Conservation (phyloP, 202 grass and related monocot genomes). For the Alloteropsis angusta region DNA sequence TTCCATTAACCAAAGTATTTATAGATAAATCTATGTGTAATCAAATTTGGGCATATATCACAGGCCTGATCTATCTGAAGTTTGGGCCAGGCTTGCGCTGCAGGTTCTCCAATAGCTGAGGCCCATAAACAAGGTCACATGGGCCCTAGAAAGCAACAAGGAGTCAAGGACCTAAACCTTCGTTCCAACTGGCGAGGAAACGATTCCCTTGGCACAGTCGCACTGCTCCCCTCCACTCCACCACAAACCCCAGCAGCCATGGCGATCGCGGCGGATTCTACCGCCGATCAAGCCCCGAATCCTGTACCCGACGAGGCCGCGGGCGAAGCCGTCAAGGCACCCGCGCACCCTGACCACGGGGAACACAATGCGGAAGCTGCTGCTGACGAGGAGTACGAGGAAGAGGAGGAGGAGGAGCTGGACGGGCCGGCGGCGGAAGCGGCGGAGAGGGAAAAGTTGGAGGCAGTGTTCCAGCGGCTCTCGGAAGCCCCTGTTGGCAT, state of each 20-base stretch:
- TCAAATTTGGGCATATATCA: no score
- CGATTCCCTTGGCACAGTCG: constrained; percentile 10
- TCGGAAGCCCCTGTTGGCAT: constrained; percentile 32
- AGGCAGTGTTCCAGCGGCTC: constrained; percentile 31
- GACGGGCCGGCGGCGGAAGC: constrained; percentile 20
- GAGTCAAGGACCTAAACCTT: background rate
- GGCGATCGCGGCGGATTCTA: constrained; percentile 19
- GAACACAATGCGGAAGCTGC: constrained; percentile 19
- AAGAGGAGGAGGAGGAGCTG: constrained; percentile 35
- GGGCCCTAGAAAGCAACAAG: no score
- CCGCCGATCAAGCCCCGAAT: background rate
- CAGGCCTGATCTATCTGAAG: background rate
- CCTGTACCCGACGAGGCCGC: background rate
- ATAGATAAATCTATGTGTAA: no score
- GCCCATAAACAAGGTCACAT: no score
- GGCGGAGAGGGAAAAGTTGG: constrained; percentile 26
- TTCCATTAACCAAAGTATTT: no score
- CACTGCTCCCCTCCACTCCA: background rate
- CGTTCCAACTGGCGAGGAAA: background rate
- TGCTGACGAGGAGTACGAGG: constrained; percentile 27
- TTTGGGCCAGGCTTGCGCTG: background rate
- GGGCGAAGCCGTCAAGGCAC: background rate
- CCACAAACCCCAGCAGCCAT: constrained; percentile 11
- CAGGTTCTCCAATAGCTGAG: no score
- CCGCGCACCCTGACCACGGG: background rate